These are phyloP conservation scores for Peltaster fructicola DNA, from an alignment of 2,329 filamentous ascomycete species.

Conservation along the genomic window DNA sequence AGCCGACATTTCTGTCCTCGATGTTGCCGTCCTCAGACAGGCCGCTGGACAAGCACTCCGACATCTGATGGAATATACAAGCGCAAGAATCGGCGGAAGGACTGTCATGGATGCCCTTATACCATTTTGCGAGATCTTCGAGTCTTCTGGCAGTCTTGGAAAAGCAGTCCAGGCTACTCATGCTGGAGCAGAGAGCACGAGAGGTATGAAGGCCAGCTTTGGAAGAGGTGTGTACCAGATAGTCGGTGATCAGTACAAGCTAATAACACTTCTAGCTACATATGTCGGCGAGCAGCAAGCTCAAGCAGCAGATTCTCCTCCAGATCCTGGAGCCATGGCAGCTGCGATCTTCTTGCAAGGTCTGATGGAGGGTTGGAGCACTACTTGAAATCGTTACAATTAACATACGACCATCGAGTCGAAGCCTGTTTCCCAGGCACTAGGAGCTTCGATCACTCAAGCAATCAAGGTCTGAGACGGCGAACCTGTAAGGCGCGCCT, in stretches of 20 bases:
- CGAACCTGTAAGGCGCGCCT: too few species aligned
- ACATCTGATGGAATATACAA: conserved; percentile 24
- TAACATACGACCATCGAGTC: too few species aligned
- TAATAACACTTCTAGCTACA: conserved; percentile 10
- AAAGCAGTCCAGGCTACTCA: conserved; percentile 17
- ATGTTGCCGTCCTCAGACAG: conserved; percentile 10
- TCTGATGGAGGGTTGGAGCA: conserved; percentile 13
- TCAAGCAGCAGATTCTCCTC: conserved; percentile 12
- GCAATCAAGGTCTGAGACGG: too few species aligned
- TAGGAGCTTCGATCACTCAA: too few species aligned
- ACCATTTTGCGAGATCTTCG: conserved; percentile 20
- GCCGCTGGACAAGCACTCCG: conserved; percentile 23
- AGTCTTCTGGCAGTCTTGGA: conserved; percentile 9
- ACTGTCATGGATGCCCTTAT: conserved; percentile 23
- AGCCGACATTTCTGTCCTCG: conserved; percentile 62
- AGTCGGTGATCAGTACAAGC: too few species aligned
- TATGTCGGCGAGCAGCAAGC: conserved; percentile 18
- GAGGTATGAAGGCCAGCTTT: conserved; percentile 20
- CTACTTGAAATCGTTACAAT: too few species aligned
- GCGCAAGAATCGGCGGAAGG: conserved; percentile 18
- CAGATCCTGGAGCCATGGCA: conserved; percentile 22
- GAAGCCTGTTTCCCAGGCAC: too few species aligned
- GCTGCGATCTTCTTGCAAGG: conserved; percentile 19
- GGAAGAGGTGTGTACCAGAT: conserved; percentile 14
- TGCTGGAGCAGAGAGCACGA: conserved; percentile 17